Evolutionary conservation across 495 filamentous ascomycete species (phyloP), one percentile per base, ranked within the genome.

Genomic region (Penicillium manginii): DNA sequence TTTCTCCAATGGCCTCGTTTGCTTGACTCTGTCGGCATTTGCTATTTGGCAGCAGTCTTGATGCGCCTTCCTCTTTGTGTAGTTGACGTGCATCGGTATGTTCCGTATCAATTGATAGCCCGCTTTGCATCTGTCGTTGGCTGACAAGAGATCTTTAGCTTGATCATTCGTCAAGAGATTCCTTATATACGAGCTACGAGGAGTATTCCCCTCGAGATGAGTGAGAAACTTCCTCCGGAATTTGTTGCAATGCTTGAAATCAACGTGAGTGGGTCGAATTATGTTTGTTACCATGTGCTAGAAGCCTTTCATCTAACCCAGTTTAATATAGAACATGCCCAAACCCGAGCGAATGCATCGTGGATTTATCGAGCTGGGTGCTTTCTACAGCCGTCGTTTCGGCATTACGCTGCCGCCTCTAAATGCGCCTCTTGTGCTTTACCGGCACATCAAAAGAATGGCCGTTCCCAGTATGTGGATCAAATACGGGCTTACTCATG

Each of bases 371-470:
- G 79, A 86, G 17, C 60, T 92, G 48, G 75, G 83, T 11, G 60
- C 84, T n/a, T 81, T 85, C 12, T 91, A 89, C 65, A 75, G 84
- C 47, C 73, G 76, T 45, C 83, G 88, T 26, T 93, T 90, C 66
- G 84, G 82, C 17, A 78, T 96, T 63, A 65, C 73, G 0, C 86
- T 96, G 52, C 93, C 94, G 1, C 73, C 84, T 1, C 62, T 97
- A 37, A 96, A 96, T 54, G 69, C 73, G 17, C 81, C 86, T 5
- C 70, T 89, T 5, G 61, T 96, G 17, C 68, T 92, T 9, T 85
- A 87, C 55, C 81, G 86, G 39, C 87, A 88, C 56, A 82, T 96
- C 26, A 86, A 81, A 59, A 81, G 89, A 46, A 78, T 98, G 22
- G 85, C 88, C 9, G 76, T 98, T 19, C 94, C 94, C 42, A 68